These are phyloP conservation scores for Epichloe sp. DNA, from an alignment of 2,329 filamentous ascomycete species.

Conservation along the genomic window DNA sequence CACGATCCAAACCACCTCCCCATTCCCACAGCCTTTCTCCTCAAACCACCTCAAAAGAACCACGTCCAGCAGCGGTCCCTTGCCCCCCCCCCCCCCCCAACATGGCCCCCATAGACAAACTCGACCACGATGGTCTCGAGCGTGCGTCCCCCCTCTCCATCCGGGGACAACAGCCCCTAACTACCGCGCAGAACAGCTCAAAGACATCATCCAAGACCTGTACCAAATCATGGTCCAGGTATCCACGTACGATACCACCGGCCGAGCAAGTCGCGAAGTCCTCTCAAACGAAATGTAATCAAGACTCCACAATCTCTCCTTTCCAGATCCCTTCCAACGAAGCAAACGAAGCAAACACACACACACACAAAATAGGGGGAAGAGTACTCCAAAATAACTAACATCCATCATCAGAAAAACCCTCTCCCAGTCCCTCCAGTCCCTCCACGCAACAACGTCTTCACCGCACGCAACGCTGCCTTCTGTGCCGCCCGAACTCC, in stretches of 20 bases:
- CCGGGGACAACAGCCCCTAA: not conserved
- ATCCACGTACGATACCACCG: constrained; percentile 43
- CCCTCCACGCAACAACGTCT: constrained; percentile 27
- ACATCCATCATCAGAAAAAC: constrained; percentile 19
- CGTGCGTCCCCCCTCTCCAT: constrained; percentile 14
- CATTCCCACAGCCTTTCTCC: not conserved
- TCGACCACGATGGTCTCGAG: constrained; percentile 26
- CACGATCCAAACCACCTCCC: too few species aligned
- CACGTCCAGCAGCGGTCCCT: not conserved
- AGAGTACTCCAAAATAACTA: not conserved
- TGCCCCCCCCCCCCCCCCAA: too few species aligned
- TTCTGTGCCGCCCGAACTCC: constrained; percentile 45
- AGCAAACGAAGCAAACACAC: too few species aligned
- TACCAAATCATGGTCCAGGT: constrained; percentile 52
- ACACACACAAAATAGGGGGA: not conserved
- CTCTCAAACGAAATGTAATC: constrained; percentile 38
- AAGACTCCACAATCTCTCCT: not conserved
- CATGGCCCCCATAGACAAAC: constrained; percentile 26
- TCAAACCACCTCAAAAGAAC: not conserved
- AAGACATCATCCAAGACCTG: constrained; percentile 49
- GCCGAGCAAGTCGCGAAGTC: constrained; percentile 39
- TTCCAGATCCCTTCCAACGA: not conserved
- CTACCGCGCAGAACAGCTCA: constrained; percentile 36
- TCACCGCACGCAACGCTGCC: constrained; percentile 29
- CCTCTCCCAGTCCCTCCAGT: constrained; percentile 25